These are phyloP conservation scores for Tylopilus sp. DNA, from an alignment of 768 basidiomycete species.

Conservation along the genomic window DNA sequence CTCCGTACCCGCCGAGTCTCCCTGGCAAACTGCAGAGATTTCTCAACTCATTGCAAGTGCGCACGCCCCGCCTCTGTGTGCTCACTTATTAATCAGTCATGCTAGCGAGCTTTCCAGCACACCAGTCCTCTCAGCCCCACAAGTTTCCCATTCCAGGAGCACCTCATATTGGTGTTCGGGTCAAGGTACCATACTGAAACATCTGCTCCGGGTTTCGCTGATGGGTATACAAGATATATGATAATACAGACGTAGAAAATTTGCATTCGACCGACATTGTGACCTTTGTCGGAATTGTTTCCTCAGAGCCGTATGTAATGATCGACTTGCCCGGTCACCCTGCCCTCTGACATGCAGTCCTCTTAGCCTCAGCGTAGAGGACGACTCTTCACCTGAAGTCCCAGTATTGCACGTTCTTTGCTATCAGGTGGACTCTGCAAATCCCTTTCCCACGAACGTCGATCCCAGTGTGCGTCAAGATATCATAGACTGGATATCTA, in stretches of 20 bases:
- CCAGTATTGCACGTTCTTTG: slow-evolving; percentile 73
- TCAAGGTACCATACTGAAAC: slow-evolving; percentile 48
- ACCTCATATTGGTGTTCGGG: slow-evolving; percentile 64
- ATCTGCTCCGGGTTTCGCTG: background rate
- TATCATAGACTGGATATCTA: slow-evolving; percentile 70
- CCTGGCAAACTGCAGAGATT: slow-evolving; percentile 47
- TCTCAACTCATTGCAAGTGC: slow-evolving; percentile 18
- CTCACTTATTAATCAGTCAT: background rate
- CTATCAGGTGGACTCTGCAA: slow-evolving; percentile 11
- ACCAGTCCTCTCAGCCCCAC: slow-evolving; percentile 39
- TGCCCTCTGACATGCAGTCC: slow-evolving; percentile 14
- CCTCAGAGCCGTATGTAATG: slow-evolving; percentile 56
- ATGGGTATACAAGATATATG: slow-evolving; percentile 54
- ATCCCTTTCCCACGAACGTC: slow-evolving; percentile 3
- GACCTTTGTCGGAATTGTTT: slow-evolving; percentile 72
- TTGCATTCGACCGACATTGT: slow-evolving; percentile 60
- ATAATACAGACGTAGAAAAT: slow-evolving; percentile 37
- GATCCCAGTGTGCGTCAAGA: slow-evolving; percentile 40
- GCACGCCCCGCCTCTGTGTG: slow-evolving; percentile 9
- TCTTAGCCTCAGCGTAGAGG: slow-evolving; percentile 39
- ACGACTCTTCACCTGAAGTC: slow-evolving; percentile 36
- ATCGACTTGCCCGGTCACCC: background rate
- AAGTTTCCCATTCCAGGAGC: slow-evolving; percentile 59
- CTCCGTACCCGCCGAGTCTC: slow-evolving; percentile 63
- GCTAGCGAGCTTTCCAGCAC: slow-evolving; percentile 24